Evolutionary conservation across 2,329 filamentous ascomycete genomes (phyloP), one percentile per base, ranked within the genome.

Genomic region (Cytospora paraplurivora): DNA sequence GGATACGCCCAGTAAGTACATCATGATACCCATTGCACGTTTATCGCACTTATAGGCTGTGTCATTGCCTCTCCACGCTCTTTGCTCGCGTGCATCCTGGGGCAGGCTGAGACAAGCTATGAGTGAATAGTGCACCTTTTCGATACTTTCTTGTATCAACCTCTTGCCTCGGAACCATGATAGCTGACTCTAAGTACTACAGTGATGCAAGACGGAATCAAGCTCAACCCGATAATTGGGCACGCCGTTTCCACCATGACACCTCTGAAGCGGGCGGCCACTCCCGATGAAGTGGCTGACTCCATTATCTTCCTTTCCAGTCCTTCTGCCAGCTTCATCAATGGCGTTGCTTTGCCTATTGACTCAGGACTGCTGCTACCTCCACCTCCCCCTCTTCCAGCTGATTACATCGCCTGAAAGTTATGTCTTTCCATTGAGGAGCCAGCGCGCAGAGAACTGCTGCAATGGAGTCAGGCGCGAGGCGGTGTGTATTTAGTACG

Each of bases 1-100:
- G 3, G 69, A 74, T 12, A 75, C 73, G 0, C 71, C 71, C 1
- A 73, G 38, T 41, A 41, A 41, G 38, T 7, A 41, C 15, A 41
- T 41, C 7, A 5, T 17, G 38, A 38, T 41, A 17, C 38, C 38
- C 12, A 7, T 41, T 41, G 5, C 15, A n/a, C n/a, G 38, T 41
- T 17, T 3, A 41, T 41, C 38, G 38, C 13, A 41, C 3, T 17
- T 41, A 17, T 41, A 17, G 15, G n/a, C 38, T 17, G 15, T 41
- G 13, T 17, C 38, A 41, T 17, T 41, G 1, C 38, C 38, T 41
- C 38, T 17, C 15, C 13, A 17, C 38, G 15, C 38, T 41, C 13
- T 13, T 41, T 17, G 3, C 6, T 41, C 12, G 11, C 38, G 4
- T 41, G n/a, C n/a, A n/a, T n/a, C n/a, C n/a, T n/a, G n/a, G n/a